Evolutionary conservation across 2,329 filamentous ascomycete species (phyloP).

Genomic region (Phaeoacremonium minimum): DNA sequence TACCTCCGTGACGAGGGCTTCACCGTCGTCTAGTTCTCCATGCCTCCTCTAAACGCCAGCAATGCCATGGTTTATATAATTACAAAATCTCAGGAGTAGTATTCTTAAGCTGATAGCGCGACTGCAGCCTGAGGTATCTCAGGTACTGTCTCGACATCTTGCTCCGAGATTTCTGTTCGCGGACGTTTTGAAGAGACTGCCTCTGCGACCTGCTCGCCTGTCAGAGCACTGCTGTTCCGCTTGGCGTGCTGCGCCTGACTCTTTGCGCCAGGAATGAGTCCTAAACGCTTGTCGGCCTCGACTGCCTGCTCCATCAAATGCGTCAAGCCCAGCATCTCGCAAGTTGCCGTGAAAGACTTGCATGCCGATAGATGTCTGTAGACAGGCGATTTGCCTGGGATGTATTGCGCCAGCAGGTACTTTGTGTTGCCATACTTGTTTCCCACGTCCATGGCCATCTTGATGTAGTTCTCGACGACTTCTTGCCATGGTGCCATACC

Average conservation of each 20-base stretch:
- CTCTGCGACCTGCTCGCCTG: neutral
- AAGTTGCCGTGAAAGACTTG: constrained; percentile 69
- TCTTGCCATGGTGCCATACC: constrained; percentile 71
- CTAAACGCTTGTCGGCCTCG: constrained; percentile 60
- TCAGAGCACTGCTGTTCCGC: constrained; percentile 1
- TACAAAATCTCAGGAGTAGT: too few relatives aligned
- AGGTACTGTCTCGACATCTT: neutral
- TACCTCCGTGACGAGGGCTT: too few relatives aligned
- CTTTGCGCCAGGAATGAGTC: constrained; percentile 48
- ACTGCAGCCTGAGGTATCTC: constrained; percentile 4
- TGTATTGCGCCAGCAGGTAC: constrained; percentile 78
- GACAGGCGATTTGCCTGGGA: constrained; percentile 70
- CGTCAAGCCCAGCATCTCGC: constrained; percentile 60
- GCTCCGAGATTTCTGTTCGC: constrained; percentile 1
- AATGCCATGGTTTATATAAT: too few relatives aligned
- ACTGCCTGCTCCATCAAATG: constrained; percentile 60
- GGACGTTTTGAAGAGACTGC: constrained; percentile 4
- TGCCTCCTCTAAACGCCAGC: too few relatives aligned
- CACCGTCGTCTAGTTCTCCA: too few relatives aligned
- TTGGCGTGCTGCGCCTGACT: constrained; percentile 1
- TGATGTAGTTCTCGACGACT: constrained; percentile 72
- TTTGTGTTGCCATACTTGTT: constrained; percentile 94
- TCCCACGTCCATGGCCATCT: constrained; percentile 67
- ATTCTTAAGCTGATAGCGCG: constrained; percentile 7
- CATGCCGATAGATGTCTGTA: constrained; percentile 59